Percentiles rank a stretch among this genome's conserved stretches.
These are phyloP conservation scores for Trichoderma asperelloides DNA, from an alignment of 495 filamentous ascomycete species.

Conservation along the genomic window DNA sequence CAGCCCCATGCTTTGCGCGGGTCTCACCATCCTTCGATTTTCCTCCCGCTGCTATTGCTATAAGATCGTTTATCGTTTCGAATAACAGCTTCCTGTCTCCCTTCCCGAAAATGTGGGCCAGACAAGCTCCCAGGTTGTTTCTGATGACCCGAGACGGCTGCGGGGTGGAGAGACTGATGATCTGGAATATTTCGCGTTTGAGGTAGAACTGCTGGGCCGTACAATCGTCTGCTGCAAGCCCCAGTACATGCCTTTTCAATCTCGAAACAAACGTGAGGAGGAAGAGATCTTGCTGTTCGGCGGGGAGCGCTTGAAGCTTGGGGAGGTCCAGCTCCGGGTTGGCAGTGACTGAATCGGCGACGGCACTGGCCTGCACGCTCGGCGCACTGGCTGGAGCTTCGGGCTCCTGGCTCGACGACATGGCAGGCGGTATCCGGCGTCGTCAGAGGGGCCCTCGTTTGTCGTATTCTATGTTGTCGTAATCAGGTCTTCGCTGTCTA, in stretches of 20 bases:
- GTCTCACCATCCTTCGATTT: slow-evolving; percentile 67
- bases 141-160: slow-evolving; percentile 81
- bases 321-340: slow-evolving; percentile 69
- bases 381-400: background rate
- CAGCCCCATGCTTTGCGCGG: slow-evolving; percentile 72
- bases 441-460: background rate
- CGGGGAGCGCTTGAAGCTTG: slow-evolving; percentile 81
- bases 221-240: slow-evolving; percentile 64
- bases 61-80: slow-evolving; percentile 85
- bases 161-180: slow-evolving; percentile 78
- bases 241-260: slow-evolving; percentile 70
- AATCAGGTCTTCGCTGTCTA: background rate
- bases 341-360: slow-evolving; percentile 28
- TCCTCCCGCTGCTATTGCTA: slow-evolving; percentile 61
- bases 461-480: background rate
- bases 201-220: slow-evolving; percentile 81
- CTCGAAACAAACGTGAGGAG: slow-evolving; percentile 82
- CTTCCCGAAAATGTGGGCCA: slow-evolving; percentile 73
- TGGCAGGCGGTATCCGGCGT: background rate
- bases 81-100: slow-evolving; percentile 89
- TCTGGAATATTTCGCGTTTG: slow-evolving; percentile 83
- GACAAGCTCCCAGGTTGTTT: slow-evolving; percentile 76
- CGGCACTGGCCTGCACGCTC: slow-evolving; percentile 21
- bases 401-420: slow-evolving; percentile 7
- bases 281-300: slow-evolving; percentile 93